These are phyloP conservation scores for Saccharomyces hybrid DNA, from an alignment of 1,139 yeast species.

Conservation along the genomic window DNA sequence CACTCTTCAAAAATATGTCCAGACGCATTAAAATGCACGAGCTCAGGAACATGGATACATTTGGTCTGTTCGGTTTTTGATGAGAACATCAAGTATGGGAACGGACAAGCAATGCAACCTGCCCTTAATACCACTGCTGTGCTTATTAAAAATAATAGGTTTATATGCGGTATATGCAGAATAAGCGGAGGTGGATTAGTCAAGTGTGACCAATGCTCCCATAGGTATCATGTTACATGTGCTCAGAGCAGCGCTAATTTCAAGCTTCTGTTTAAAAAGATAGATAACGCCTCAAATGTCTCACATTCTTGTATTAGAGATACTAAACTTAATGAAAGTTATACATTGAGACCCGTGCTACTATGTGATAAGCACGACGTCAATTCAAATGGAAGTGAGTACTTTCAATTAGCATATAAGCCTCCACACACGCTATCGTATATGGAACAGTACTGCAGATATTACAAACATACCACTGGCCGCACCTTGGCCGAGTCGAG, in stretches of 20 bases:
- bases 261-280: conserved; percentile 39
- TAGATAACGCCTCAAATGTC: background rate
- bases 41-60: conserved; percentile 74
- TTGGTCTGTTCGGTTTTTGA: conserved; percentile 61
- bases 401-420: conserved; percentile 6
- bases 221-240: conserved; percentile 56
- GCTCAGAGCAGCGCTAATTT: conserved; percentile 45
- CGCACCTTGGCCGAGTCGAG: conserved; percentile 10
- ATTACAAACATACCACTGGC: conserved; percentile 8
- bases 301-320: background rate
- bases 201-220: conserved; percentile 39
- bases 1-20: conserved; percentile 42
- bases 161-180: conserved; percentile 38
- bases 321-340: conserved; percentile 3
- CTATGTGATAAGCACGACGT: conserved; percentile 16
- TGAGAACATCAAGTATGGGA: conserved; percentile 38
- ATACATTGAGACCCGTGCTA: conserved; percentile 12
- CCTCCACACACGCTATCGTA: conserved; percentile 4
- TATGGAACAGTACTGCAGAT: conserved; percentile 12
- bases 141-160: conserved; percentile 16
- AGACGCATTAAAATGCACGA: conserved; percentile 67
- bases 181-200: conserved; percentile 37
- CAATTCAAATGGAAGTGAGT: background rate
- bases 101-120: conserved; percentile 40
- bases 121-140: conserved; percentile 27